phyloP scores from a whole-genome alignment of 495 filamentous ascomycete genomes.

The Penicillium lividum region DNA sequence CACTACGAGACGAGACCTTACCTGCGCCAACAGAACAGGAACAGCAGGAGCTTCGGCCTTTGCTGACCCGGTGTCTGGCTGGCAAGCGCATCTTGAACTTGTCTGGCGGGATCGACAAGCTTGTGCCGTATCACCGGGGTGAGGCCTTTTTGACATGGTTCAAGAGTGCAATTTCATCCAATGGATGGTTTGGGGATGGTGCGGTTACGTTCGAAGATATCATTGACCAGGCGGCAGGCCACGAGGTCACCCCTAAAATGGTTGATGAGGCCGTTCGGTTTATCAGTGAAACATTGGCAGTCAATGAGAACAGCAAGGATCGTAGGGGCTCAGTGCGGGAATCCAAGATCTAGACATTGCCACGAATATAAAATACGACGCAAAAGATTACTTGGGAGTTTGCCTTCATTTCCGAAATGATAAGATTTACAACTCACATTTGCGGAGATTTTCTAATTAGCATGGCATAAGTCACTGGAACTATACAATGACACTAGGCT shows the following conservation, averaged over 20 bases:
- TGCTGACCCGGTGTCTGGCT: slow-evolving; percentile 51
- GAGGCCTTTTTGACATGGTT: slow-evolving; percentile 72
- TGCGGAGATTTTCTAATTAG: neutral
- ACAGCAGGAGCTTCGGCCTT: slow-evolving; percentile 38
- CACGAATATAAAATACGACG: neutral
- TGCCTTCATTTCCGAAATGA: neutral
- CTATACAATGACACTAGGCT: slow-evolving; percentile 1
- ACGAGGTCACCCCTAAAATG: slow-evolving; percentile 76
- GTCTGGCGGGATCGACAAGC: slow-evolving; percentile 73
- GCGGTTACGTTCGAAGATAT: slow-evolving; percentile 67
- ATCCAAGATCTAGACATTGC: slow-evolving; percentile 37
- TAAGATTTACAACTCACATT: slow-evolving; percentile 3
- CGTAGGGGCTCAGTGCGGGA: slow-evolving; percentile 40
- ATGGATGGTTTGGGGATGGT: slow-evolving; percentile 60
- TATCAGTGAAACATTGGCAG: slow-evolving; percentile 52
- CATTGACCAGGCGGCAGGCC: slow-evolving; percentile 69
- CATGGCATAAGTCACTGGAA: neutral
- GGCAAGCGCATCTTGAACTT: slow-evolving; percentile 79
- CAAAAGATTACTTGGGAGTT: neutral
- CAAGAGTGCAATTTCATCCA: slow-evolving; percentile 54
- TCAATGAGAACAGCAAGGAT: slow-evolving; percentile 13
- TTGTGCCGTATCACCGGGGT: slow-evolving; percentile 76
- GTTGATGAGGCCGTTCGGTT: slow-evolving; percentile 67
- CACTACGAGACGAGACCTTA: slow-evolving; percentile 38
- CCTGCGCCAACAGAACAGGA: slow-evolving; percentile 49